A percentile compares a stretch with the other conserved stretches of the same genome.
phyloP scores from a whole-genome alignment of 495 filamentous ascomycete species.

The Penicillium riverlandense region DNA sequence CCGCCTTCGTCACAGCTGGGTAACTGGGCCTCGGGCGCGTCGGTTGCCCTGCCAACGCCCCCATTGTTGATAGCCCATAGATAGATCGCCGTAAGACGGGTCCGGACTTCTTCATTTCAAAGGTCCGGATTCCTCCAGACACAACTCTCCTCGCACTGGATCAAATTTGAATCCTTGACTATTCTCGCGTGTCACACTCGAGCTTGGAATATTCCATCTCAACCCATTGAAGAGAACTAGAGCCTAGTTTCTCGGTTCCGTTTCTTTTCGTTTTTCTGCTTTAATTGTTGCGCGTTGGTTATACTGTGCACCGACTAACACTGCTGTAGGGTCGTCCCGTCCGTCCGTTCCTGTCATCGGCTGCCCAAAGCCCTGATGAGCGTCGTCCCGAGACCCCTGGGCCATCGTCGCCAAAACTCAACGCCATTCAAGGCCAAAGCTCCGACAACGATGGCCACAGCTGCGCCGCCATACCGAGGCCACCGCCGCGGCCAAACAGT shows the following conservation, averaged over 20 bases:
- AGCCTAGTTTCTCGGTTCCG: too few species aligned
- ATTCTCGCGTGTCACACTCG: slow-evolving; percentile 7
- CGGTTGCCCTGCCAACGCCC: slow-evolving; percentile 38
- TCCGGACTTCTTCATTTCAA: slow-evolving; percentile 16
- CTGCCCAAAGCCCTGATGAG: slow-evolving; percentile 18
- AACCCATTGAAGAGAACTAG: too few species aligned
- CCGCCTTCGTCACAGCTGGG: slow-evolving; percentile 19
- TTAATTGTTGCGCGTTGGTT: slow-evolving; percentile 10
- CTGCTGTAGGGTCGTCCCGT: slow-evolving; percentile 19
- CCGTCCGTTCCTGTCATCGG: background rate
- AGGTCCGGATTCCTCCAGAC: background rate
- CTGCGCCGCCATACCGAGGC: slow-evolving; percentile 20
- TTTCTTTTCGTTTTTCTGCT: slow-evolving; percentile 9
- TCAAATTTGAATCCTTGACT: background rate
- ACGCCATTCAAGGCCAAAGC: slow-evolving; percentile 70
- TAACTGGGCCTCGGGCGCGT: slow-evolving; percentile 23
- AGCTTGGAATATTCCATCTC: too few species aligned
- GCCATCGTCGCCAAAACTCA: slow-evolving; percentile 82
- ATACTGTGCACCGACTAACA: slow-evolving; percentile 33
- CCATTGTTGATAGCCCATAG: slow-evolving; percentile 37
- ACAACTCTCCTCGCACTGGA: too few species aligned
- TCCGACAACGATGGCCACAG: slow-evolving; percentile 6
- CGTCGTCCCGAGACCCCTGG: slow-evolving; percentile 14
- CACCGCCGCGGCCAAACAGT: slow-evolving; percentile 76
- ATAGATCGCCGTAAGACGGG: slow-evolving; percentile 21